phyloP scores from a whole-genome alignment of 352 stramenopile species.

The Blastocystis sp. region DNA sequence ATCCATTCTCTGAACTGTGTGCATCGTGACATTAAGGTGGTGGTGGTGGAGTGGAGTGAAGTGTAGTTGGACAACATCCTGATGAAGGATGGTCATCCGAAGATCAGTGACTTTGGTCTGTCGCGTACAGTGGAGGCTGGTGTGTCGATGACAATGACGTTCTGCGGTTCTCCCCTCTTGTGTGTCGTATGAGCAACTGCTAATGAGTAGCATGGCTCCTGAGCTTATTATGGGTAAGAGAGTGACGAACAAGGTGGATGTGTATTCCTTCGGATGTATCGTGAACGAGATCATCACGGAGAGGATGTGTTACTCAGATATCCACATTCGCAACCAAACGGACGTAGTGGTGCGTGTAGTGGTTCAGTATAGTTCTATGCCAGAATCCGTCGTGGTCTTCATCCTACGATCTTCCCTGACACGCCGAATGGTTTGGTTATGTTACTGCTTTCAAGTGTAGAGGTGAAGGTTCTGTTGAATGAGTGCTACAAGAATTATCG shows the following conservation, averaged over 20 bases:
- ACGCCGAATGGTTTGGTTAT: background rate
- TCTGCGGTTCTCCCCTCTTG: slow-evolving; percentile 12
- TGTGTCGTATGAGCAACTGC: background rate
- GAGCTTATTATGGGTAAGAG: slow-evolving; percentile 21
- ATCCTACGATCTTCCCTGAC: background rate
- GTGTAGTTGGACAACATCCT: slow-evolving; percentile 46
- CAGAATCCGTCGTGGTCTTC: background rate
- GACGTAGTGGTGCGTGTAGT: background rate
- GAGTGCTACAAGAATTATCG: slow-evolving; percentile 31
- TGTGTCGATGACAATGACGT: background rate
- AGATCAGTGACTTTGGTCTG: slow-evolving; percentile 48
- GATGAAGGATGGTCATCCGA: slow-evolving; percentile 57
- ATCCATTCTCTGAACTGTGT: slow-evolving; percentile 34
- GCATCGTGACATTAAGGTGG: slow-evolving; percentile 42
- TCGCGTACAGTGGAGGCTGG: background rate
- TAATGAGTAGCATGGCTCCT: slow-evolving; percentile 29
- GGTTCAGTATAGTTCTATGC: slow-evolving; percentile 5
- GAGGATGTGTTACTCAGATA: slow-evolving; percentile 36
- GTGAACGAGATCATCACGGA: slow-evolving; percentile 41
- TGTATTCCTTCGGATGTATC: slow-evolving; percentile 61
- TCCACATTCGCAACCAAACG: background rate
- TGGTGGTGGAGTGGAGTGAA: background rate
- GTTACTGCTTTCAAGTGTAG: background rate
- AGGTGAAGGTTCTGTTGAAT: slow-evolving; percentile 18
- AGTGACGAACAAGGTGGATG: slow-evolving; percentile 23